Conservation (phyloP, 305 asterid genomes). For the Fraxinus paxiana region DNA sequence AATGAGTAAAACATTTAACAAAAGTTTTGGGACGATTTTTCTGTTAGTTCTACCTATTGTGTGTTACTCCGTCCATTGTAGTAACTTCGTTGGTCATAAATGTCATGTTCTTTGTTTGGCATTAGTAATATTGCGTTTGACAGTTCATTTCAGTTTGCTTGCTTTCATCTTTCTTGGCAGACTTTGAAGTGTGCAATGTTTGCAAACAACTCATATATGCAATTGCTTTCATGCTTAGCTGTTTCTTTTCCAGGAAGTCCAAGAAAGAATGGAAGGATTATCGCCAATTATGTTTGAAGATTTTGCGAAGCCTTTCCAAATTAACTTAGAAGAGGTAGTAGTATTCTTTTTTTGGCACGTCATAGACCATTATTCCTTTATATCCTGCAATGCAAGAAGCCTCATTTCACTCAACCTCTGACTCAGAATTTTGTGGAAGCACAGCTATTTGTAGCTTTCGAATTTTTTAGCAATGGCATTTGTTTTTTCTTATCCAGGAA, state of each 20-base stretch:
- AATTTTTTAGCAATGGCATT: neutral
- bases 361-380: neutral
- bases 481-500: constrained; percentile 43
- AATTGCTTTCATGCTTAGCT: constrained; percentile 11
- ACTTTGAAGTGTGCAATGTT: neutral
- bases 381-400: neutral
- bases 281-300: constrained; percentile 89
- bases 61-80: neutral
- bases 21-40: neutral
- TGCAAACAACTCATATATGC: neutral
- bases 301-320: constrained; percentile 78
- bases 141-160: neutral
- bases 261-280: constrained; percentile 61
- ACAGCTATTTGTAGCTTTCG: neutral
- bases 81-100: neutral
- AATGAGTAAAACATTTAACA: neutral
- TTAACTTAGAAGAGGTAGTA: constrained; percentile 68
- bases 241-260: constrained; percentile 70
- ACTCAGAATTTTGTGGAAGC: neutral
- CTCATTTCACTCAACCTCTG: neutral
- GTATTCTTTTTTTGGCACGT: neutral
- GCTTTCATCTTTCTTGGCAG: neutral
- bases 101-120: neutral
- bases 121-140: neutral
- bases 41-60: neutral